phyloP scores from a whole-genome alignment of 208 protist species.

The Trypanosoma lewisi region DNA sequence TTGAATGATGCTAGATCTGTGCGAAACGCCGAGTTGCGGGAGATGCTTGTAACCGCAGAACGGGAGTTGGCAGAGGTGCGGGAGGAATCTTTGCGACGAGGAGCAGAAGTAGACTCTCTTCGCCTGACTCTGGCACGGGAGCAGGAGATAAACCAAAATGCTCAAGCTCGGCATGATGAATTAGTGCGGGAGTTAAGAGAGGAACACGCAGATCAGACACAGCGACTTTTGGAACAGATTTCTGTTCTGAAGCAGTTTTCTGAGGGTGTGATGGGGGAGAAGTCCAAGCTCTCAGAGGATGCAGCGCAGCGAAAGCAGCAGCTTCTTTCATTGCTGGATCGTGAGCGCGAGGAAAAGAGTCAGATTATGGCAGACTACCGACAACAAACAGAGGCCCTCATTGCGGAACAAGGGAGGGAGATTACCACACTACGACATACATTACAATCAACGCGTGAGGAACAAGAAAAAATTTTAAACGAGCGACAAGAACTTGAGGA shows the following conservation, averaged over 20 bases:
- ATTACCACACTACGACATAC: constrained; percentile 66
- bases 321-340: constrained; percentile 68
- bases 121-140: constrained; percentile 65
- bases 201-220: constrained; percentile 65
- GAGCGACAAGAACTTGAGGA: constrained; percentile 37
- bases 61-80: constrained; percentile 68
- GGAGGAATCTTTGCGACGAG: constrained; percentile 49
- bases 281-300: constrained; percentile 54
- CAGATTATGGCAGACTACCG: constrained; percentile 87
- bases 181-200: constrained; percentile 42
- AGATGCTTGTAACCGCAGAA: constrained; percentile 69
- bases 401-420: constrained; percentile 81
- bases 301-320: constrained; percentile 62
- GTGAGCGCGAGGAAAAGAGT: constrained; percentile 82
- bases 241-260: constrained; percentile 68
- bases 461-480: constrained; percentile 37
- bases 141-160: constrained; percentile 29
- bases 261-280: constrained; percentile 75
- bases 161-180: constrained; percentile 42
- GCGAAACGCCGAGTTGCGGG: constrained; percentile 54
- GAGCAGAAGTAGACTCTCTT: constrained; percentile 49
- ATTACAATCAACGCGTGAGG: constrained; percentile 49
- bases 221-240: constrained; percentile 79
- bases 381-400: constrained; percentile 84
- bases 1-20: constrained; percentile 9